Evolutionary conservation across 352 stramenopile species (phyloP).

Genomic region (Pythium apleroticum): DNA sequence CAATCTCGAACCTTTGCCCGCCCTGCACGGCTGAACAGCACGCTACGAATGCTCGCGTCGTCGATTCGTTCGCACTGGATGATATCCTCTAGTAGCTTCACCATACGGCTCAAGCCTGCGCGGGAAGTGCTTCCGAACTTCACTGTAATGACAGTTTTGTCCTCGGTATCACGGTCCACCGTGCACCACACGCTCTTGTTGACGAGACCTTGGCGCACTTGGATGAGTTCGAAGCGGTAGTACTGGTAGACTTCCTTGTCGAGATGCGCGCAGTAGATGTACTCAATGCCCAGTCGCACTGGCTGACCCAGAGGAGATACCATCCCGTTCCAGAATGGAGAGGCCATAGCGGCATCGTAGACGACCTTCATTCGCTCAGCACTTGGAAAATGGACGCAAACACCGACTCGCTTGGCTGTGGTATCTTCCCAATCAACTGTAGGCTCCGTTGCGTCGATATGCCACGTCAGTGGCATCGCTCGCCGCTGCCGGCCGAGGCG

Average conservation of each 20-base stretch:
- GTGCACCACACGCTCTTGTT: constrained; percentile 1
- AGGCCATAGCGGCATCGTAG: neutral
- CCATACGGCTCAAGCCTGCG: constrained; percentile 3
- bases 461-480: constrained; percentile 4
- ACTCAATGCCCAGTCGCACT: constrained; percentile 21
- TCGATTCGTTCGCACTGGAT: constrained; percentile 14
- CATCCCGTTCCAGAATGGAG: neutral
- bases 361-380: neutral
- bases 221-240: neutral
- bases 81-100: constrained; percentile 1
- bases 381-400: neutral
- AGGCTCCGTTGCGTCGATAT: neutral
- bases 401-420: neutral
- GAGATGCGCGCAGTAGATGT: constrained; percentile 16
- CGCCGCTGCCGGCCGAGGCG: neutral
- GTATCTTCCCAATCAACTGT: neutral
- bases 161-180: neutral
- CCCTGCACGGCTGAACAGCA: constrained; percentile 16
- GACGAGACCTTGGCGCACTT: neutral
- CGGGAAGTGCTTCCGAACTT: constrained; percentile 9
- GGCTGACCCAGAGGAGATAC: constrained; percentile 19
- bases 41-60: neutral
- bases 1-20: constrained; percentile 11
- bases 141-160: constrained; percentile 16
- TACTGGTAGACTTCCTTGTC: constrained; percentile 14